phyloP scores from a whole-genome alignment of 2,329 filamentous ascomycete genomes.

The Aspergillus sp. region DNA sequence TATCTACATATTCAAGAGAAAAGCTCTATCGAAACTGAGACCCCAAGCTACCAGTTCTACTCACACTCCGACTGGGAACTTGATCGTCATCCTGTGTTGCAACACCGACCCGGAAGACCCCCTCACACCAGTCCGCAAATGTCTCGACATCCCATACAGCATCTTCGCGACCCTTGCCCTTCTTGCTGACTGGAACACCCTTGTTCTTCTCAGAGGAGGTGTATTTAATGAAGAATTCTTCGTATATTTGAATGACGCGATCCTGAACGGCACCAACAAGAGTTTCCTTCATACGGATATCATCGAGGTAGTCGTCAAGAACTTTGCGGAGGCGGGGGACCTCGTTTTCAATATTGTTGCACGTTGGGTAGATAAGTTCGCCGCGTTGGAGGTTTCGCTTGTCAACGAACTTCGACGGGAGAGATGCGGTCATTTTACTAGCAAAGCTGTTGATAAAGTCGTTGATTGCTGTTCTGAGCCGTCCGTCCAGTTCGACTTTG shows the following conservation, averaged over 20 bases:
- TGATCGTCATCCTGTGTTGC: conserved; percentile 25
- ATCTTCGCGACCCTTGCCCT: conserved; percentile 62
- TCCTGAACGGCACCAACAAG: conserved; percentile 66
- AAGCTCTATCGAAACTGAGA: conserved; percentile 7
- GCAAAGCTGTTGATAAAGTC: conserved; percentile 64
- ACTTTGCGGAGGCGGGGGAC: conserved; percentile 56
- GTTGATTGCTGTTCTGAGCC: conserved; percentile 63
- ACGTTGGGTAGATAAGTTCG: conserved; percentile 49
- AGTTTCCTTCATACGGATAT: conserved; percentile 64
- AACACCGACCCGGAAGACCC: conserved; percentile 58
- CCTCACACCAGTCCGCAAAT: conserved; percentile 62
- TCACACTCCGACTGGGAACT: conserved; percentile 15
- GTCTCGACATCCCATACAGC: conserved; percentile 65
- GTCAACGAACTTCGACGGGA: conserved; percentile 40
- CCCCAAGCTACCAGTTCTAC: conserved; percentile 16
- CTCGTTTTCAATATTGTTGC: conserved; percentile 58
- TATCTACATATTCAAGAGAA: background rate
- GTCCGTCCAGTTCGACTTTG: conserved; percentile 66
- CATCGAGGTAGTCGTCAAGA: conserved; percentile 63
- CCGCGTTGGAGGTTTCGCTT: conserved; percentile 39
- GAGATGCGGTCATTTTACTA: conserved; percentile 54
- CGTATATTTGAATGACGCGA: conserved; percentile 61
- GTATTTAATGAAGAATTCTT: conserved; percentile 61
- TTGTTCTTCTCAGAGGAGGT: conserved; percentile 40
- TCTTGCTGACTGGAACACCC: conserved; percentile 40